A percentile compares a stretch with the other conserved stretches of the same genome.
phyloP scores from a whole-genome alignment of 345 rosid species.

The Gynandropsis gynandra region DNA sequence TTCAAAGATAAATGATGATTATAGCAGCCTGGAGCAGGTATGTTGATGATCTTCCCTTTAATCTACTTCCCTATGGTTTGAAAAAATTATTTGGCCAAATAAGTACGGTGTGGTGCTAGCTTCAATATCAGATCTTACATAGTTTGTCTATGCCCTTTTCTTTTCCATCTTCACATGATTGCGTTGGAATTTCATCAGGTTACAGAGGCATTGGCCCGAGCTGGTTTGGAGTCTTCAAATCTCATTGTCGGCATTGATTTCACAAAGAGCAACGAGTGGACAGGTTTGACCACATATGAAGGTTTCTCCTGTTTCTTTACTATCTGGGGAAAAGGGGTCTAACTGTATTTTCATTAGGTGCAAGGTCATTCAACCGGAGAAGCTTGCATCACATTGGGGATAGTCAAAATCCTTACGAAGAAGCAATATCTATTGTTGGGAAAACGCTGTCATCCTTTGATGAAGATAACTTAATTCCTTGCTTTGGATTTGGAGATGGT shows the following conservation, averaged over 20 bases:
- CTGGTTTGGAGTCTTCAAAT: conserved; percentile 74
- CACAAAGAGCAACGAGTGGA: conserved; percentile 87
- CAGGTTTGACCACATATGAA: conserved; percentile 34
- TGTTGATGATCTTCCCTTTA: neutral
- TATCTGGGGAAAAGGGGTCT: neutral
- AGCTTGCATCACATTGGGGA: conserved; percentile 46
- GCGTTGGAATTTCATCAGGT: conserved; percentile 30
- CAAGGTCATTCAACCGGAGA: conserved; percentile 39
- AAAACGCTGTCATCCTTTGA: conserved; percentile 50
- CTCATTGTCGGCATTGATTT: conserved; percentile 79
- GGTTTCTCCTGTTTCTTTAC: neutral
- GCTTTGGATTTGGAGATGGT: conserved; percentile 62
- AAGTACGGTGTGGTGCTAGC: neutral
- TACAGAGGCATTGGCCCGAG: conserved; percentile 49
- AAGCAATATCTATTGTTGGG: conserved; percentile 52
- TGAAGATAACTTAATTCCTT: conserved; percentile 50
- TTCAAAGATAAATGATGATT: conserved; percentile 60
- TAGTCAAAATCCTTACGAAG: conserved; percentile 45
- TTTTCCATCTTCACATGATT: neutral
- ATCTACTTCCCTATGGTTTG: neutral
- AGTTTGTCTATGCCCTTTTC: neutral
- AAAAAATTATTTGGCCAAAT: too few species aligned
- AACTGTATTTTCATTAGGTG: conserved; percentile 21
- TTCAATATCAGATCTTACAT: neutral
- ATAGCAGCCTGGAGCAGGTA: conserved; percentile 59